Evolutionary conservation across 768 basidiomycete genomes (phyloP).

Genomic region (Tulasnella calospora): DNA sequence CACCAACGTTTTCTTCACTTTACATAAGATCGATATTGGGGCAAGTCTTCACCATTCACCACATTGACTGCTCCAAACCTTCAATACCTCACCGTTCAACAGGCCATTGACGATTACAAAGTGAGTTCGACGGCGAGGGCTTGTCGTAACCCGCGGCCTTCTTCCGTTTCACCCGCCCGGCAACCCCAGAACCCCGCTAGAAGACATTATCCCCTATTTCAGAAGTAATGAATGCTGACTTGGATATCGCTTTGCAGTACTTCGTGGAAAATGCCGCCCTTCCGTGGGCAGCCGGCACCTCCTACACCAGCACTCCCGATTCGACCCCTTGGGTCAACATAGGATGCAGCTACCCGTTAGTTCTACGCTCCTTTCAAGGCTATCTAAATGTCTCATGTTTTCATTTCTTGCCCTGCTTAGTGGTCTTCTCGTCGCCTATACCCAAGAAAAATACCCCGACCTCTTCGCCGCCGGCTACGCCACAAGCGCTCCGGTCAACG

Average conservation of each 20-base stretch:
- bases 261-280: slow-evolving; percentile 25
- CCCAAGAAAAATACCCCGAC: slow-evolving; percentile 16
- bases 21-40: slow-evolving; percentile 21
- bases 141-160: neutral
- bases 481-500: slow-evolving; percentile 24
- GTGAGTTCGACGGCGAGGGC: neutral
- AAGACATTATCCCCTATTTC: neutral
- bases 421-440: slow-evolving; percentile 25
- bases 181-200: neutral
- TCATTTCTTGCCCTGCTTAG: neutral
- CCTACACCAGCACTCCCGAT: neutral
- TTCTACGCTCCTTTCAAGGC: neutral
- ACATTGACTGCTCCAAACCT: slow-evolving; percentile 13
- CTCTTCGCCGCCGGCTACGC: slow-evolving; percentile 25
- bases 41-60: slow-evolving; percentile 10
- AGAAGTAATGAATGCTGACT: neutral
- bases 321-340: slow-evolving; percentile 12
- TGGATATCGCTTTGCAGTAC: neutral
- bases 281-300: neutral
- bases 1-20: neutral
- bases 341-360: slow-evolving; percentile 22
- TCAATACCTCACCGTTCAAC: neutral
- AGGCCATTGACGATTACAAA: slow-evolving; percentile 11
- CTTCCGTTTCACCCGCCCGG: neutral
- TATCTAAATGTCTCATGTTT: neutral